Evolutionary conservation across 148 eudicot species (phyloP).

Genomic region (Oxyria digyna): DNA sequence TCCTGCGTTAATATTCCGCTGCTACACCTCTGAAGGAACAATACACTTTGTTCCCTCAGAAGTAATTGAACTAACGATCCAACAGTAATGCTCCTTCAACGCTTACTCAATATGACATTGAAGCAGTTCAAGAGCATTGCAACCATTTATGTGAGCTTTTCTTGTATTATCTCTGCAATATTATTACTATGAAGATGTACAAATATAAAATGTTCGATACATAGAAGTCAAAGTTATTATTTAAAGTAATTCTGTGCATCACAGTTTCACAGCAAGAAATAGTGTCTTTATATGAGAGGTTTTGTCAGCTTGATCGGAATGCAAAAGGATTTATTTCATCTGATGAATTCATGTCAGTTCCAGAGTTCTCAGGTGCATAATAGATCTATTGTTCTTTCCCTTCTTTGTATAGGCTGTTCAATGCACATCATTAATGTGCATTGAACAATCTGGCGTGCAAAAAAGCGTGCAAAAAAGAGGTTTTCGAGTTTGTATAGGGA

Average conservation of each 20-base stretch:
- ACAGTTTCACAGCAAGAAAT: slow-evolving; percentile 95
- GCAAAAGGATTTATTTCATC: slow-evolving; percentile 85
- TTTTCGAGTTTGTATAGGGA: too few relatives aligned
- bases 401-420: too few relatives aligned
- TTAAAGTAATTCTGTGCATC: slow-evolving; percentile 9
- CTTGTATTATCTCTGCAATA: background rate
- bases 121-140: slow-evolving; percentile 88
- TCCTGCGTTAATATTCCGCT: too few relatives aligned
- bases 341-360: slow-evolving; percentile 90
- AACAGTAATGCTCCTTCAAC: slow-evolving; percentile 76
- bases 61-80: too few relatives aligned
- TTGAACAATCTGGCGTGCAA: too few relatives aligned
- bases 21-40: too few relatives aligned
- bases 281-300: slow-evolving; percentile 74
- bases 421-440: too few relatives aligned
- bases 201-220: background rate
- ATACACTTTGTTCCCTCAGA: too few relatives aligned
- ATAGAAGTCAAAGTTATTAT: background rate
- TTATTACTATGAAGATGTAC: background rate
- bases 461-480: too few relatives aligned
- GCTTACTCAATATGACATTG: slow-evolving; percentile 97
- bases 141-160: slow-evolving; percentile 48
- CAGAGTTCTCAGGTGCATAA: slow-evolving; percentile 80
- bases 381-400: slow-evolving; percentile 9
- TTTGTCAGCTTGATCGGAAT: slow-evolving; percentile 92